Evolutionary conservation across 225 moss, liverwort and hornwort genomes (phyloP).

Genomic region (Physcomitrellopsis africana): DNA sequence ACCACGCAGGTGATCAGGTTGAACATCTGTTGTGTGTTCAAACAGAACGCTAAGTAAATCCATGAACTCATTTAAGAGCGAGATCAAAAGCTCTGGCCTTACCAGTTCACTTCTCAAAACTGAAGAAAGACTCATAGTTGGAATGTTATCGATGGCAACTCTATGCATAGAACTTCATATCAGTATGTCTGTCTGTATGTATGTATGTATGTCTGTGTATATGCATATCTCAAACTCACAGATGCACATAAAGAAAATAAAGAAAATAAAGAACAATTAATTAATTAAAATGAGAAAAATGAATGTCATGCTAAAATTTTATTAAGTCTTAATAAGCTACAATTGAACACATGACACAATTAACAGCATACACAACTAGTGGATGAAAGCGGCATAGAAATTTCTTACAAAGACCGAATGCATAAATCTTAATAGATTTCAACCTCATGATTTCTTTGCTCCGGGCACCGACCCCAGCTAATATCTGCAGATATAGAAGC

Average conservation of each 20-base stretch:
- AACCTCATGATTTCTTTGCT: constrained; percentile 69
- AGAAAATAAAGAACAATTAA: too few relatives aligned
- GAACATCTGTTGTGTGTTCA: constrained; percentile 70
- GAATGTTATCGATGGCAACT: constrained; percentile 16
- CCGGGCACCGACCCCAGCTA: constrained; percentile 67
- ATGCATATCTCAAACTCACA: too few relatives aligned
- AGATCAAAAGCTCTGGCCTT: constrained; percentile 2
- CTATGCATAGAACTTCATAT: constrained; percentile 12
- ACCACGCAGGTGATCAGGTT: constrained; percentile 84
- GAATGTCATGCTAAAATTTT: too few relatives aligned
- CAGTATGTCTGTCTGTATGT: too few relatives aligned
- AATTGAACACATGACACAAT: background rate
- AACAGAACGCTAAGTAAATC: constrained; percentile 20
- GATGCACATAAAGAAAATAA: too few relatives aligned
- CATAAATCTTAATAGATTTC: constrained; percentile 73
- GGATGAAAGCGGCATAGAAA: constrained; percentile 10
- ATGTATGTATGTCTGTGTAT: too few relatives aligned
- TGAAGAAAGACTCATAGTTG: constrained; percentile 14
- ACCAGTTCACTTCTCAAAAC: constrained; percentile 2
- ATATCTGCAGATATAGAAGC: constrained; percentile 40
- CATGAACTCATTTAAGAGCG: background rate
- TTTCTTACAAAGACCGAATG: constrained; percentile 68
- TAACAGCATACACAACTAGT: constrained; percentile 6
- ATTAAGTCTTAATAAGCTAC: too few relatives aligned
- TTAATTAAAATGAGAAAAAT: too few relatives aligned